Base-by-base conservation (phyloP, 2,329 filamentous ascomycete species). In the Scedosporium apiospermum region DNA sequence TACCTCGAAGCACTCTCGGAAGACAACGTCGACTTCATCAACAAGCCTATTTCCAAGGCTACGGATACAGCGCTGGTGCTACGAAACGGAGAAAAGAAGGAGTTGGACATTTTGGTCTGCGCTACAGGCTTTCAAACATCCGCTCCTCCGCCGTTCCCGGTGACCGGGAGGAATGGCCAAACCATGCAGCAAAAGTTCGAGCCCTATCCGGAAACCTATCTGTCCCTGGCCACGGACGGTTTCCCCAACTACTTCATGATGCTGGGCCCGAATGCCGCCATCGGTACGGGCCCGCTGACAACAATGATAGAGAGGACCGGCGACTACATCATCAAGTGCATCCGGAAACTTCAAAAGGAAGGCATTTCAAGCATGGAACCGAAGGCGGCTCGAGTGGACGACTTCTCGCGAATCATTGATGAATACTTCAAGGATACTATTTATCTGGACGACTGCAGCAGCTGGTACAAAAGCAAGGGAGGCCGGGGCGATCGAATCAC, bases 231-330 rank as follows among this genome's bases (percentile, higher is more conserved):
- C 18, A 74, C 77, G 44, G 77, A 80, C 66, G 69, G 71, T 4
- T 81, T 82, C 66, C 80, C 80, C 3, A 82, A 82, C 71, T 74
- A 76, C 64, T 73, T 82, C 53, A 74, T 81, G 67, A 74, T 80
- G 68, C 74, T 78, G 57, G 80, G 80, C 0, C 80, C 80, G 41
- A 82, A 81, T 69, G 74, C 73, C 18, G 74, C 73, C 46, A 76
- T 81, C 63, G 79, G 79, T 16, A 75, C 76, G 57, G 80, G 79
- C 6, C 77, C 74, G 41, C 71, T 82, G 59, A 77, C 75, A 53
- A 73, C 72, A 61, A 79, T 81, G 55, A 72, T 81, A 61, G 79
- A 82, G 67, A 70, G 73, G 70, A 77, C 76, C 65, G 77, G 73
- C 1, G 67, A 69, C 60, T 70, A 68, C 57, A 62, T 72, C 10